Evolutionary conservation across 2,329 filamentous ascomycete genomes (phyloP).

Genomic region (Pseudocercospora crystallina): DNA sequence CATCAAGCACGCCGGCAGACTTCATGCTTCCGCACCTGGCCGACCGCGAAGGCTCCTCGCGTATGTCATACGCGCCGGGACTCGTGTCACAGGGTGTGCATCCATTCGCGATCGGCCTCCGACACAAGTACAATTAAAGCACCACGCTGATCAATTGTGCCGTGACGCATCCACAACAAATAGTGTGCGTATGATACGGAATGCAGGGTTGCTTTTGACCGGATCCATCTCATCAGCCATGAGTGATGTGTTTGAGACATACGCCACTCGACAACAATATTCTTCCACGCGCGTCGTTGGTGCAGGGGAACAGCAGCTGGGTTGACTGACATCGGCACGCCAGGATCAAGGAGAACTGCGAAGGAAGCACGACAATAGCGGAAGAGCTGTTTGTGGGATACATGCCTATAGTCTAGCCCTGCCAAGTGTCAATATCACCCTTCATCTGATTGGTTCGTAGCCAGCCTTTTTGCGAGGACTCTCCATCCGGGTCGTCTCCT

Average conservation of each 20-base stretch:
- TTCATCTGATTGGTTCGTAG: conserved; percentile 3
- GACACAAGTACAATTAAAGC: conserved; percentile 8
- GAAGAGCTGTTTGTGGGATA: conserved; percentile 9
- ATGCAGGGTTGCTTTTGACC: conserved; percentile 17
- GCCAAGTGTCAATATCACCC: conserved; percentile 4
- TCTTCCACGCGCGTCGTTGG: neutral
- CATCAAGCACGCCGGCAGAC: conserved; percentile 2
- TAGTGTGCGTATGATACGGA: conserved; percentile 1
- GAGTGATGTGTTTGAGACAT: conserved; percentile 15
- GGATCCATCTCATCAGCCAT: conserved; percentile 5
- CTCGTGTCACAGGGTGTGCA: conserved; percentile 11
- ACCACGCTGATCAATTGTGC: conserved; percentile 18
- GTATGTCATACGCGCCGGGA: conserved; percentile 15
- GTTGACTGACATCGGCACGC: conserved; percentile 2
- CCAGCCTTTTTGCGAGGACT: neutral
- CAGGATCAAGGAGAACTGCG: conserved; percentile 1
- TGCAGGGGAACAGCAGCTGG: conserved; percentile 1
- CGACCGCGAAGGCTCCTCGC: conserved; percentile 4
- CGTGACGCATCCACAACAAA: conserved; percentile 16
- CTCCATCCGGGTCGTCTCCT: too few species aligned
- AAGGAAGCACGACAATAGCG: conserved; percentile 4
- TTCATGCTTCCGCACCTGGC: conserved; percentile 4
- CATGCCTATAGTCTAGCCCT: conserved; percentile 6
- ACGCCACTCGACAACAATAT: conserved; percentile 10
- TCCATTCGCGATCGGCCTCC: conserved; percentile 5